phyloP scores from a whole-genome alignment of 2,329 filamentous ascomycete species.

The Trichoderma arundinaceum region DNA sequence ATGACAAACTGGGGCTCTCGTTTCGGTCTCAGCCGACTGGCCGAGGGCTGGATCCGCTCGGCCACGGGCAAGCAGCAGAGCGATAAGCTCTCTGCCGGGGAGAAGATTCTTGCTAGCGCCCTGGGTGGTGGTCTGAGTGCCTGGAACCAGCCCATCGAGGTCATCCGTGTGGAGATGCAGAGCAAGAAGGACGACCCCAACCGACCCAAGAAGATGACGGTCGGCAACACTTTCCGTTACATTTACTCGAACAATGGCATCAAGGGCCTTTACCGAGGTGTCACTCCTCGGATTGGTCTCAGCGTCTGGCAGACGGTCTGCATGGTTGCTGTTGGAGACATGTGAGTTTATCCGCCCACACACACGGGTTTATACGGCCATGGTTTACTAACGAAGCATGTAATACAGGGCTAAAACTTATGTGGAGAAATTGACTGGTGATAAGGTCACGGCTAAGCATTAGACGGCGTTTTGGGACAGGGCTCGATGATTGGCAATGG shows the following conservation, averaged over 20 bases:
- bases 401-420: conserved; percentile 66
- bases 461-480: conserved; percentile 51
- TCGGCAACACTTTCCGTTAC: conserved; percentile 82
- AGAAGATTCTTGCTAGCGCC: conserved; percentile 88
- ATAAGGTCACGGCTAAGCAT: conserved; percentile 70
- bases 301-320: conserved; percentile 99
- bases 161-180: conserved; percentile 99
- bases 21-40: conserved; percentile 90
- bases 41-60: conserved; percentile 84
- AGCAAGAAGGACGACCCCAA: conserved; percentile 98
- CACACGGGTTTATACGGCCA: conserved; percentile 23
- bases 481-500: conserved; percentile 28
- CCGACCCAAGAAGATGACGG: conserved; percentile 98
- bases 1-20: conserved; percentile 99
- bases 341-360: conserved; percentile 66
- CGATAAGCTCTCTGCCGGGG: conserved; percentile 76
- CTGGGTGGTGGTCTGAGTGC: conserved; percentile 93
- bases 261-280: conserved; percentile 93
- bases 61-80: conserved; percentile 77
- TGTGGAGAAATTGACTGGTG: conserved; percentile 69
- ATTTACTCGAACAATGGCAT: conserved; percentile 90
- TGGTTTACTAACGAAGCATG: conserved; percentile 36
- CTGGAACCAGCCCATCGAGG: conserved; percentile 99
- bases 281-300: conserved; percentile 90
- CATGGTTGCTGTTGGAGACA: conserved; percentile 99